Percentiles rank a stretch among this genome's conserved stretches.
Evolutionary conservation across 192 early-diverging fungal genomes (phyloP).

Genomic region (Podochytrium sp.): DNA sequence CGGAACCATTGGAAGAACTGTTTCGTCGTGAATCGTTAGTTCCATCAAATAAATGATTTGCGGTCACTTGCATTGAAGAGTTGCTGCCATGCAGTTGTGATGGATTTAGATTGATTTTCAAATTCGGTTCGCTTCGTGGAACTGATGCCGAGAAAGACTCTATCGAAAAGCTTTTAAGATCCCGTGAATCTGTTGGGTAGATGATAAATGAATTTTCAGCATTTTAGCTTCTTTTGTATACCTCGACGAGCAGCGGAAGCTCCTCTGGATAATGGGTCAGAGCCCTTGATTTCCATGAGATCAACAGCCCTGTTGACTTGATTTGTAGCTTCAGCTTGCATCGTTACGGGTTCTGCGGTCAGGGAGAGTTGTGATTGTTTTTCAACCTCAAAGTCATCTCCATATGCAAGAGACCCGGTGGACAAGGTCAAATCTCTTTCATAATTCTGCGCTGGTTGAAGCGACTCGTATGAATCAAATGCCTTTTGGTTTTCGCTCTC

Average conservation of each 20-base stretch:
- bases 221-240: background rate
- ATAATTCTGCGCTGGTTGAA: background rate
- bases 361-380: too few relatives aligned
- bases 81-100: background rate
- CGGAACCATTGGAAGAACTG: constrained; percentile 1
- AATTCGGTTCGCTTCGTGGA: background rate
- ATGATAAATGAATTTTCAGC: background rate
- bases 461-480: background rate
- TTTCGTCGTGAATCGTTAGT: too few relatives aligned
- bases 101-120: background rate
- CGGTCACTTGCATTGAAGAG: background rate
- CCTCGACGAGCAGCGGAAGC: too few relatives aligned
- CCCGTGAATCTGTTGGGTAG: too few relatives aligned
- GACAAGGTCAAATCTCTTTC: background rate
- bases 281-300: background rate
- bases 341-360: background rate
- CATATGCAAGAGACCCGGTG: background rate
- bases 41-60: background rate
- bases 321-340: background rate
- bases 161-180: background rate
- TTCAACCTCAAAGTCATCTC: constrained; percentile 23
- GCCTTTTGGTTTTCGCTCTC: background rate
- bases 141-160: background rate
- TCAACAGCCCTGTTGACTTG: background rate
- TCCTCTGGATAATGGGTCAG: too few relatives aligned